A percentile compares a stretch with the other conserved stretches of the same genome.
phyloP scores from a whole-genome alignment of 495 filamentous ascomycete species.

The Trypethelium eluteriae region DNA sequence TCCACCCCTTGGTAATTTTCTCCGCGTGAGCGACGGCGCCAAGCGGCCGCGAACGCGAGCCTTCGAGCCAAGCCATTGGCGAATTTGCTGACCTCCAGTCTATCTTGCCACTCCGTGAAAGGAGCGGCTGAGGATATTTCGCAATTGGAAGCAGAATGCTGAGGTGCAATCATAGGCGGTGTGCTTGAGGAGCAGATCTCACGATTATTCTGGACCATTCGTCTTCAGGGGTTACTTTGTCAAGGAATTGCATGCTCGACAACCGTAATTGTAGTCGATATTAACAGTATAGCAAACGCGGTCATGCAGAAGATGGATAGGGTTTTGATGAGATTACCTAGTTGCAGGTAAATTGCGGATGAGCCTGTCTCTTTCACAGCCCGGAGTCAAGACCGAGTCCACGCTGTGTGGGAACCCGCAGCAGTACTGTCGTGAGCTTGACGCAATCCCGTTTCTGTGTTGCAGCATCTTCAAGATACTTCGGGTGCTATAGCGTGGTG shows the following conservation, averaged over 20 bases:
- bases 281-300: neutral
- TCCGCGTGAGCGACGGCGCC: neutral
- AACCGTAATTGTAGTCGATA: too few relatives aligned
- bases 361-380: neutral
- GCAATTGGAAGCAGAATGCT: neutral
- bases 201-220: neutral
- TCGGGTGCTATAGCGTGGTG: too few relatives aligned
- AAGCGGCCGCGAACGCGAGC: neutral
- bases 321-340: neutral
- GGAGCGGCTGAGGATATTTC: neutral
- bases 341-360: neutral
- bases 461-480: too few relatives aligned
- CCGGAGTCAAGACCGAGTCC: slow-evolving; percentile 10
- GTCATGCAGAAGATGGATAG: neutral
- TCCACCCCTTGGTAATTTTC: neutral
- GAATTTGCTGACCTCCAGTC: neutral
- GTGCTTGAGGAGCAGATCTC: neutral
- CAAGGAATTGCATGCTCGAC: neutral
- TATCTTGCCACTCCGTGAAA: neutral
- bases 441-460: too few relatives aligned
- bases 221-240: too few relatives aligned
- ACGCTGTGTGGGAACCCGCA: neutral
- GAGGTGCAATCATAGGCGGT: neutral
- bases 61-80: neutral
- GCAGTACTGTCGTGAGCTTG: neutral